phyloP scores from a whole-genome alignment of 495 filamentous ascomycete genomes.

The Podospora pseudopauciseta region DNA sequence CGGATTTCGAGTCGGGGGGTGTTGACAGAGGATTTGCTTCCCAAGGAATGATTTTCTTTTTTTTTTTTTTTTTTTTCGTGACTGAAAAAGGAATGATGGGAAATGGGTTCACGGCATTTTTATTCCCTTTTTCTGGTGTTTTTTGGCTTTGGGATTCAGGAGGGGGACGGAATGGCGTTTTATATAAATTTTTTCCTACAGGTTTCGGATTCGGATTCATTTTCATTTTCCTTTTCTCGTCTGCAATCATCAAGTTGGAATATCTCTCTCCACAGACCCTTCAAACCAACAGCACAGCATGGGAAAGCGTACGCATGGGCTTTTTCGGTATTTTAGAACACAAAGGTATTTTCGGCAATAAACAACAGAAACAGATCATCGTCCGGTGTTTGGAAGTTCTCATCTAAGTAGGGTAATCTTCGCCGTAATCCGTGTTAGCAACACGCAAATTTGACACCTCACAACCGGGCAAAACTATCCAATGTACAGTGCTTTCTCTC shows the following conservation, averaged over 20 bases:
- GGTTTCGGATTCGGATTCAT: neutral
- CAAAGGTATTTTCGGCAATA: neutral
- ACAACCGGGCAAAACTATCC: neutral
- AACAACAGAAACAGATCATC: neutral
- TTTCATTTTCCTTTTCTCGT: neutral
- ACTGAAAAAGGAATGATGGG: neutral
- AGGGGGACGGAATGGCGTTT: neutral
- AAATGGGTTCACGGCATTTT: neutral
- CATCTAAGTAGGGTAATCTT: neutral
- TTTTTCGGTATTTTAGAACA: neutral
- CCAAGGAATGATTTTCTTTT: conserved; percentile 28
- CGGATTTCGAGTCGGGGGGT: conserved; percentile 27
- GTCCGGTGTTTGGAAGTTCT: neutral
- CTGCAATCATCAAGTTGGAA: neutral
- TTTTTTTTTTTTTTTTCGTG: neutral
- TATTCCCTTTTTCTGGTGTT: neutral
- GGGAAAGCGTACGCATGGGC: neutral
- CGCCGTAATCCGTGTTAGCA: neutral
- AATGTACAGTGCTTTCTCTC: neutral
- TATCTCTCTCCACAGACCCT: neutral
- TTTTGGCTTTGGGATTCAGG: neutral
- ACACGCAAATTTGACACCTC: neutral
- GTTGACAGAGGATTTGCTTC: conserved; percentile 38
- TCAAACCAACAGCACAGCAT: neutral
- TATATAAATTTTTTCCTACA: neutral